A percentile compares a stretch with the other conserved stretches of the same genome.
These are phyloP conservation scores for Eucalyptus brandiana DNA, from an alignment of 345 rosid species.

Conservation along the genomic window DNA sequence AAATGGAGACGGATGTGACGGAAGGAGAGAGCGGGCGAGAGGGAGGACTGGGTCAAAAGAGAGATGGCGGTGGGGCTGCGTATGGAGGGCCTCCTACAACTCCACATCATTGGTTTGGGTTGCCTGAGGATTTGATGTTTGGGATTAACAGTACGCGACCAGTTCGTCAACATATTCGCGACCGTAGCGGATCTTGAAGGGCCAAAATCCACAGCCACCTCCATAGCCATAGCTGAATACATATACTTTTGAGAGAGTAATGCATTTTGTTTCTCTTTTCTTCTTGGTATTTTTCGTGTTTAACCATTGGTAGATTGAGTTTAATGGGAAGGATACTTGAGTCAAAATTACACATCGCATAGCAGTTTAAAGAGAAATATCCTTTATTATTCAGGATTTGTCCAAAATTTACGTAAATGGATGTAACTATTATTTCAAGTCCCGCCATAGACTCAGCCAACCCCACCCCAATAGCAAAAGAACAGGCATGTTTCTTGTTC, in stretches of 20 bases:
- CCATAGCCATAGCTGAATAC: neutral
- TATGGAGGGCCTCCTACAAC: neutral
- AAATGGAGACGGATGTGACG: neutral
- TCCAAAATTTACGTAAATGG: neutral
- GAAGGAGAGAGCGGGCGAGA: neutral
- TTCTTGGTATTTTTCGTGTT: no score
- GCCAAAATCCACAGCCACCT: neutral
- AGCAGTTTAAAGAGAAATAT: neutral
- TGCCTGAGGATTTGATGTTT: neutral
- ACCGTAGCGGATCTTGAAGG: neutral
- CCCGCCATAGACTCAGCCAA: neutral
- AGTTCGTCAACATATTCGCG: neutral
- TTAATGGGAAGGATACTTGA: neutral
- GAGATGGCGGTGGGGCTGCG: neutral
- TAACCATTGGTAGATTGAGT: neutral
- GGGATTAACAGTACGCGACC: neutral
- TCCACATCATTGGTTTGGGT: neutral
- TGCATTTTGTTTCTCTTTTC: neutral
- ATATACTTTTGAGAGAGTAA: neutral
- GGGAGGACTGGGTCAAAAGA: neutral
- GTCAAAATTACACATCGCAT: neutral
- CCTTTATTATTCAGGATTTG: neutral
- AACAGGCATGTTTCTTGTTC: neutral
- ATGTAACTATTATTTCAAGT: neutral
- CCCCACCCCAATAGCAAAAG: neutral